phyloP scores from a whole-genome alignment of 2,329 filamentous ascomycete species.

The Hymenoscyphus repandus region DNA sequence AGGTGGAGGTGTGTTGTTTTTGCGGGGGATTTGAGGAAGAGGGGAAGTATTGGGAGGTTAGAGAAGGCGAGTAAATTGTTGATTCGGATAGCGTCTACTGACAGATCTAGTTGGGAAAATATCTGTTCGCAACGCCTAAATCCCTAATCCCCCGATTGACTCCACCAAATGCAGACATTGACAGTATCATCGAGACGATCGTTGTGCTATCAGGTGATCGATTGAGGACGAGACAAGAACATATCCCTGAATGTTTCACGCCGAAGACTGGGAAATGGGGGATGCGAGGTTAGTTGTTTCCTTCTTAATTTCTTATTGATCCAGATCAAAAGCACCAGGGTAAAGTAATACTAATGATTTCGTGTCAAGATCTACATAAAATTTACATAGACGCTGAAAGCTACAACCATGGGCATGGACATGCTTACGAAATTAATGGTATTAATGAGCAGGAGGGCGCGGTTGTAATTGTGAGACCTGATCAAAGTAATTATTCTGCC shows the following conservation, averaged over 20 bases:
- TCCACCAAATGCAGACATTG: slow-evolving; percentile 37
- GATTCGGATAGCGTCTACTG: neutral
- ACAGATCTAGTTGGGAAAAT: slow-evolving; percentile 34
- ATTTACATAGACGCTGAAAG: slow-evolving; percentile 51
- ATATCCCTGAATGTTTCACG: slow-evolving; percentile 51
- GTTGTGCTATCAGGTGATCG: slow-evolving; percentile 48
- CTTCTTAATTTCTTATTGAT: neutral
- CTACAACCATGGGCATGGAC: slow-evolving; percentile 50
- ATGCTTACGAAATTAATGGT: slow-evolving; percentile 52
- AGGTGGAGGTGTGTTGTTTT: slow-evolving; percentile 48
- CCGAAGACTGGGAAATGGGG: slow-evolving; percentile 50
- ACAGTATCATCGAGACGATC: slow-evolving; percentile 52
- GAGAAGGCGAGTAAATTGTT: slow-evolving; percentile 32
- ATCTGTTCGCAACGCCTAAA: slow-evolving; percentile 30
- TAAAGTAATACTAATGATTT: neutral
- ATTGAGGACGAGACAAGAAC: slow-evolving; percentile 41
- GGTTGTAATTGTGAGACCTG: slow-evolving; percentile 51
- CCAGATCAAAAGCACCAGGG: neutral
- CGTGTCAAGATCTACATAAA: slow-evolving; percentile 49
- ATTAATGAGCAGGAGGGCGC: slow-evolving; percentile 42
- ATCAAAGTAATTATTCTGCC: slow-evolving; percentile 47
- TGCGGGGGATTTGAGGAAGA: slow-evolving; percentile 37
- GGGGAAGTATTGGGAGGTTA: slow-evolving; percentile 28
- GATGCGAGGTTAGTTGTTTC: slow-evolving; percentile 44
- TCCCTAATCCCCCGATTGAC: slow-evolving; percentile 35